Conservation (phyloP, 2,329 filamentous ascomycete species). For the Colletotrichum ledebouriae region DNA sequence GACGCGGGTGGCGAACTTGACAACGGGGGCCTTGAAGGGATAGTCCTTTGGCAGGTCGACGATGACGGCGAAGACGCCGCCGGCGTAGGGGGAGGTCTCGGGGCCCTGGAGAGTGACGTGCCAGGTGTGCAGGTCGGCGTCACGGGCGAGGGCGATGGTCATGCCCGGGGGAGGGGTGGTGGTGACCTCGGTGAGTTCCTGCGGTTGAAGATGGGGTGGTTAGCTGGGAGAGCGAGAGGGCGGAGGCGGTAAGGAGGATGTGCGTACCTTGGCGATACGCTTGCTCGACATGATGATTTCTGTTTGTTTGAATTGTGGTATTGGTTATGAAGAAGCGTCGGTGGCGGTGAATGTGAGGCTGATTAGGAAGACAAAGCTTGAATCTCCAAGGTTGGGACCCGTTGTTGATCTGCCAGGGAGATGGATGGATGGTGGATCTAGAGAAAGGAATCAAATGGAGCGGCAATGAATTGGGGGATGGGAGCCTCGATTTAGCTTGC, state of each 20-base stretch:
- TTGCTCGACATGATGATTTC: slow-evolving; percentile 55
- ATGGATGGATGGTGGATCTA: background rate
- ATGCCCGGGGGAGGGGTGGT: slow-evolving; percentile 62
- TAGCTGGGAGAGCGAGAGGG: background rate
- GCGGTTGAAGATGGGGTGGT: slow-evolving; percentile 44
- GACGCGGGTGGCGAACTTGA: slow-evolving; percentile 89
- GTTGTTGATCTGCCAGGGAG: background rate
- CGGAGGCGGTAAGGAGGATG: slow-evolving; percentile 1
- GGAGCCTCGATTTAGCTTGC: slow-evolving; percentile 5
- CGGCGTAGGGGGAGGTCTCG: slow-evolving; percentile 63
- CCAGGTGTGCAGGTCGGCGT: slow-evolving; percentile 66
- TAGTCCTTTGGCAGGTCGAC: slow-evolving; percentile 83
- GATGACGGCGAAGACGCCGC: slow-evolving; percentile 80
- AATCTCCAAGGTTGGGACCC: slow-evolving; percentile 28
- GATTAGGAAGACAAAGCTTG: slow-evolving; percentile 16
- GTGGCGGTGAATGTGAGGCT: slow-evolving; percentile 10
- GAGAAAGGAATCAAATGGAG: slow-evolving; percentile 1
- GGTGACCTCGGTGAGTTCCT: slow-evolving; percentile 69
- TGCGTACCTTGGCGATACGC: slow-evolving; percentile 59
- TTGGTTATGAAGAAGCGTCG: slow-evolving; percentile 1
- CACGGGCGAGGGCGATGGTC: slow-evolving; percentile 59
- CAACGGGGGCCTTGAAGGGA: slow-evolving; percentile 87
- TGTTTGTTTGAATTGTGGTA: background rate
- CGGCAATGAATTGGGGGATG: background rate
- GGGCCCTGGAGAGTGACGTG: slow-evolving; percentile 63